Evolutionary conservation across 129 eudicot species (phyloP).

Genomic region (Flaveria trinervia): DNA sequence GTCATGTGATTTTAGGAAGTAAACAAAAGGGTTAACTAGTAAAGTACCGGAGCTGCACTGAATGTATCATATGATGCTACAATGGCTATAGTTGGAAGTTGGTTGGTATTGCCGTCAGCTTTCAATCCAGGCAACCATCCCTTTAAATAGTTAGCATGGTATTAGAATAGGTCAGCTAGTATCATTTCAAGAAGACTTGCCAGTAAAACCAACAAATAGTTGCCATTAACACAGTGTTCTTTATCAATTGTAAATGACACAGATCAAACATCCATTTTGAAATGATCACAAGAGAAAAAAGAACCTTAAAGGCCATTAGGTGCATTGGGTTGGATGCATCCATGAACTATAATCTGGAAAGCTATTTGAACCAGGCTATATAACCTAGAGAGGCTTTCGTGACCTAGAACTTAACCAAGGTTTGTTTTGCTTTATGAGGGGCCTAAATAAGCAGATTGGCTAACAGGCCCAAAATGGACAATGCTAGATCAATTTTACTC

Average conservation of each 20-base stretch:
- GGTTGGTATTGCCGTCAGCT: slow-evolving; percentile 78
- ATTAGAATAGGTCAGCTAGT: slow-evolving; percentile 12
- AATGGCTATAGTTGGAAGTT: slow-evolving; percentile 92
- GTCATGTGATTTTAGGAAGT: slow-evolving; percentile 15
- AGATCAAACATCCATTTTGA: not conserved
- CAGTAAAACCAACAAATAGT: not conserved
- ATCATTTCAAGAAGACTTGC: not conserved
- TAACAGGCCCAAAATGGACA: not conserved
- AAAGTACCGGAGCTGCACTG: slow-evolving; percentile 93
- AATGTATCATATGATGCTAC: slow-evolving; percentile 98
- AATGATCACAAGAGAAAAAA: not conserved
- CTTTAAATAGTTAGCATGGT: slow-evolving; percentile 38
- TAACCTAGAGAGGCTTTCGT: not conserved
- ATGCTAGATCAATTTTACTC: not conserved
- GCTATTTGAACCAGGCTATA: not conserved
- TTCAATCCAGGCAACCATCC: slow-evolving; percentile 97
- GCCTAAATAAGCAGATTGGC: not conserved
- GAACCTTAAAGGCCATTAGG: not conserved
- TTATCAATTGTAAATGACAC: not conserved
- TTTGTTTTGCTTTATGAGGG: not conserved
- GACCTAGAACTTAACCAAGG: not conserved
- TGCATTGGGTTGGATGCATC: not conserved
- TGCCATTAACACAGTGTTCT: not conserved
- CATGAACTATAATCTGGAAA: slow-evolving; percentile 6
- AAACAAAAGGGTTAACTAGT: slow-evolving; percentile 10